Evolutionary conservation across 495 filamentous ascomycete genomes (phyloP), one percentile per base, ranked within the genome.

Genomic region (Ascobolus immersus): DNA sequence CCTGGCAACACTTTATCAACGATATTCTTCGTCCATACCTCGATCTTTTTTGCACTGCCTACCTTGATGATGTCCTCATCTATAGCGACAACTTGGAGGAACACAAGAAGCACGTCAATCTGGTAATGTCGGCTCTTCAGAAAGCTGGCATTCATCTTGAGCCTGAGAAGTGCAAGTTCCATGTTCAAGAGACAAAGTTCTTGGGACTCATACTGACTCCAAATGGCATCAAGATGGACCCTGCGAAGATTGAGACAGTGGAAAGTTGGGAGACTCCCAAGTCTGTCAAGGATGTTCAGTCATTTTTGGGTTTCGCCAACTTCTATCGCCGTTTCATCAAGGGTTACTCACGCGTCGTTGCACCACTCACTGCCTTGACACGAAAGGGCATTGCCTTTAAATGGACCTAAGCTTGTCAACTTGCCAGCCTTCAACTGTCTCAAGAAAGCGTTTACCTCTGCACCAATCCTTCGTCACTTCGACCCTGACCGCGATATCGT

Each of bases 21-120:
- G 26, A 44, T 13, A 31, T 28, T 9, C 26, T 56, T 9, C 3
- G 17, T 20, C 46, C 50, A 0, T 44, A 38, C 24, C 38, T 56
- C 0, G 38, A 49, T 29, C 19, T 24, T 0, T 57, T 56, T 30
- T 38, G 21, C 17, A 36, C 39, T n/a, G 46, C 30, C 2, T 58
- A 53, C 33, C 23, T 57, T 0, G 47, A 59, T 29, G 40, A 59
- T 25, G 44, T 56, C 24, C 28, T 58, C 0, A 50, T 59, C 21
- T 57, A 44, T 33, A 39, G 37, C 21, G 19, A 48, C 15, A 20
- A 8, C 4, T 19, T 44, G 12, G 21, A 40, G 17, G 17, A 52
- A 17, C 37, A 56, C 32, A 12, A 34, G 2, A 17, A 34, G 9
- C 32, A 49, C 18, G 44, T 54, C 4, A 18, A 31, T 13, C 29